These are phyloP conservation scores for Fulvia fulva DNA, from an alignment of 2,329 filamentous ascomycete species.

Conservation along the genomic window DNA sequence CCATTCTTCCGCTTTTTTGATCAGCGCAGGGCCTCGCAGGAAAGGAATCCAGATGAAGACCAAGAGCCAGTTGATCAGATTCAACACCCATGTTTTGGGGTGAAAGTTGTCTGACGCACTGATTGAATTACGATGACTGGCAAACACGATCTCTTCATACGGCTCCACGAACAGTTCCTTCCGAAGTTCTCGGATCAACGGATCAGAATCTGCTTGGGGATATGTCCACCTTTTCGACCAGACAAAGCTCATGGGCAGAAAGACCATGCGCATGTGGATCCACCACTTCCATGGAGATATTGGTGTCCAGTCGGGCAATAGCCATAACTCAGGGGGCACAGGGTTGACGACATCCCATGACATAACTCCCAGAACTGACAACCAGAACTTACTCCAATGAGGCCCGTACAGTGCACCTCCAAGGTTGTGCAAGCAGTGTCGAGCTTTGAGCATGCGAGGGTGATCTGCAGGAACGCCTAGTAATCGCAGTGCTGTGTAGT, in stretches of 20 bases:
- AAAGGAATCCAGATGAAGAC: slow-evolving; percentile 78
- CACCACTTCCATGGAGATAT: slow-evolving; percentile 39
- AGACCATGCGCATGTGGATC: slow-evolving; percentile 98
- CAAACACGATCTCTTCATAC: slow-evolving; percentile 74
- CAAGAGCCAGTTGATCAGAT: slow-evolving; percentile 71
- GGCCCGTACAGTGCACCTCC: slow-evolving; percentile 80
- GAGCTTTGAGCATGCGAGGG: slow-evolving; percentile 77
- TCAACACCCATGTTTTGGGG: slow-evolving; percentile 81
- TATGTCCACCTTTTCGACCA: slow-evolving; percentile 80
- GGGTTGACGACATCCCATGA: slow-evolving; percentile 94
- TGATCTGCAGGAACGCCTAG: slow-evolving; percentile 82
- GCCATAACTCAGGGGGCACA: slow-evolving; percentile 87
- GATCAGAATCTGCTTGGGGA: slow-evolving; percentile 58
- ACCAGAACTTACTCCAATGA: slow-evolving; percentile 97
- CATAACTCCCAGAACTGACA: slow-evolving; percentile 76
- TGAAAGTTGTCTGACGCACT: slow-evolving; percentile 81
- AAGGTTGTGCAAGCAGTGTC: slow-evolving; percentile 74
- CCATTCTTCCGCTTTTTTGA: slow-evolving; percentile 72
- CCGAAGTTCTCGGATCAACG: slow-evolving; percentile 66
- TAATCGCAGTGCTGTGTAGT: slow-evolving; percentile 76
- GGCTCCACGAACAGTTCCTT: slow-evolving; percentile 79
- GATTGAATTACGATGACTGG: slow-evolving; percentile 75
- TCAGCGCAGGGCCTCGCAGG: slow-evolving; percentile 63
- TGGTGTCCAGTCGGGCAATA: slow-evolving; percentile 36
- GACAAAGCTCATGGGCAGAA: slow-evolving; percentile 83